Conservation (phyloP, 768 basidiomycete species). For the Boletus insuetus region DNA sequence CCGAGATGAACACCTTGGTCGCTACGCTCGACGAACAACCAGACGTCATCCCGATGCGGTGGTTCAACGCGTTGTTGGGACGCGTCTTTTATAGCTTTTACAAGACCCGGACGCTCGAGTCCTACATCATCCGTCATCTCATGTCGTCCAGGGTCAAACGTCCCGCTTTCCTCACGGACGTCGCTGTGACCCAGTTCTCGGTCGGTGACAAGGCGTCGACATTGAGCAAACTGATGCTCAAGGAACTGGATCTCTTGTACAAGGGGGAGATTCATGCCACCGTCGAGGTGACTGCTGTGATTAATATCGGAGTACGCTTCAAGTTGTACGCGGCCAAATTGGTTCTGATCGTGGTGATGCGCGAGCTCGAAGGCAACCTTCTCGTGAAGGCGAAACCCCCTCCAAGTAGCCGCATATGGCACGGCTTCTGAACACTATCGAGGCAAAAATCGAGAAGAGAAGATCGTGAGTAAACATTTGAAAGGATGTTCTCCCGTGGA, state of each 20-base stretch:
- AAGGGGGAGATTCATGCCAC: conserved; percentile 89
- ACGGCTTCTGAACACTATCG: conserved; percentile 87
- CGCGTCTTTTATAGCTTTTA: conserved; percentile 92
- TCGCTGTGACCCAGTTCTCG: conserved; percentile 85
- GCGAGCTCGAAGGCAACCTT: conserved; percentile 89
- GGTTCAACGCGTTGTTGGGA: conserved; percentile 93
- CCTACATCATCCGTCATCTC: conserved; percentile 82
- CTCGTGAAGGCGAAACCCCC: conserved; percentile 90
- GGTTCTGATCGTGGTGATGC: conserved; percentile 82
- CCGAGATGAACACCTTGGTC: conserved; percentile 83
- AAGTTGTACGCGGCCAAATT: conserved; percentile 89
- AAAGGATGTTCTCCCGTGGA: conserved; percentile 39
- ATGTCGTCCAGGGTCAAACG: conserved; percentile 90
- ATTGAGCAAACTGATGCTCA: conserved; percentile 96
- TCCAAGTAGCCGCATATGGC: conserved; percentile 93
- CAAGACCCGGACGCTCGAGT: conserved; percentile 76
- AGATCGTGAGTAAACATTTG: conserved; percentile 59
- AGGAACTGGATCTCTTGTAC: conserved; percentile 84
- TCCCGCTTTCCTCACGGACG: conserved; percentile 79
- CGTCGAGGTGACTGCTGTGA: conserved; percentile 83
- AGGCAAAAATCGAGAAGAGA: conserved; percentile 85
- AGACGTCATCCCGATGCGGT: conserved; percentile 95
- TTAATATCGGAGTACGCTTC: conserved; percentile 79
- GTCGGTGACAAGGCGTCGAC: conserved; percentile 83
- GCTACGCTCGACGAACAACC: conserved; percentile 87